phyloP scores from a whole-genome alignment of 2,329 filamentous ascomycete genomes.

The Fusarium sp. region DNA sequence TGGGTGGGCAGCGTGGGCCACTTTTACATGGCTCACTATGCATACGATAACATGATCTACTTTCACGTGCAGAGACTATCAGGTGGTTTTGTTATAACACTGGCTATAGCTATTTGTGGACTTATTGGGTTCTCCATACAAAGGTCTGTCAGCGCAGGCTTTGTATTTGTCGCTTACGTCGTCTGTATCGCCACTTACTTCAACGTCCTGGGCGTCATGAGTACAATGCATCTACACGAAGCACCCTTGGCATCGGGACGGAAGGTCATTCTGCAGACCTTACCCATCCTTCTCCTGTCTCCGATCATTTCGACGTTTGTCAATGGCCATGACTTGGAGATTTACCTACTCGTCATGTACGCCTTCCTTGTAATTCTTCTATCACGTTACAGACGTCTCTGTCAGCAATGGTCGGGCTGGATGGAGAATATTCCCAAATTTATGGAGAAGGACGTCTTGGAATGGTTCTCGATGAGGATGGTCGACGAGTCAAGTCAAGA shows the following conservation, averaged over 20 bases:
- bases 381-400: constrained; percentile 22
- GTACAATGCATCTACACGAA: constrained; percentile 33
- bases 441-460: constrained; percentile 18
- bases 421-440: constrained; percentile 35
- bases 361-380: constrained; percentile 17
- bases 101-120: constrained; percentile 11
- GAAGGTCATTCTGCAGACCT: constrained; percentile 20
- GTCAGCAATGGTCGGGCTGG: constrained; percentile 32
- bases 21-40: constrained; percentile 34
- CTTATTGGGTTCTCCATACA: constrained; percentile 26
- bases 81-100: constrained; percentile 27
- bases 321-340: constrained; percentile 29
- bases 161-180: constrained; percentile 30
- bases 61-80: constrained; percentile 34
- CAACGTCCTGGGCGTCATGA: constrained; percentile 34
- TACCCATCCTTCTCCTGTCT: constrained; percentile 27
- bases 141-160: constrained; percentile 17
- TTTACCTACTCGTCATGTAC: constrained; percentile 33
- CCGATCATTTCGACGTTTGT: constrained; percentile 29
- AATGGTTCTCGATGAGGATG: constrained; percentile 18
- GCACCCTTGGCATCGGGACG: constrained; percentile 25
- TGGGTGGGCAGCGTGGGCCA: constrained; percentile 36
- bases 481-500: neutral
- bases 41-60: constrained; percentile 38
- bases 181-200: constrained; percentile 33